These are phyloP conservation scores for Sarocladiaceae sp. DNA, from an alignment of 2,329 filamentous ascomycete species.

Conservation along the genomic window DNA sequence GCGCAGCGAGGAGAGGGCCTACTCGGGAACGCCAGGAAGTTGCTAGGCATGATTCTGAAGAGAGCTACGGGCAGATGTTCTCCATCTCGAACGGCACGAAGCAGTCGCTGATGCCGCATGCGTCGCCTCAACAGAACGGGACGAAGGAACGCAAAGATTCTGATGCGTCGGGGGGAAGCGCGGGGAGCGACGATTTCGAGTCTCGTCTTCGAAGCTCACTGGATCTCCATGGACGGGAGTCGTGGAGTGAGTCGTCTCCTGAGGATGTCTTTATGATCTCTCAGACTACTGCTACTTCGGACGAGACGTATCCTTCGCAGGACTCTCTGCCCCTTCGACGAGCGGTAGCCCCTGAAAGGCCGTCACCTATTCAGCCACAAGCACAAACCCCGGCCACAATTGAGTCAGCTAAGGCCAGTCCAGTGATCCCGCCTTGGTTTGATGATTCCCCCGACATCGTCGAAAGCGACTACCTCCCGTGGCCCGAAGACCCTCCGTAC, in stretches of 20 bases:
- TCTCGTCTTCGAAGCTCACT: constrained; percentile 11
- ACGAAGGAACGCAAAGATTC: constrained; percentile 14
- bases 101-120: constrained; percentile 8
- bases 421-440: constrained; percentile 26
- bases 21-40: constrained; percentile 14
- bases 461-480: constrained; percentile 54
- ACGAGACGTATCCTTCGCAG: constrained; percentile 26
- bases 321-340: constrained; percentile 22
- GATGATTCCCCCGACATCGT: constrained; percentile 37
- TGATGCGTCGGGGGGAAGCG: constrained; percentile 30
- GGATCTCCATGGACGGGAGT: constrained; percentile 6
- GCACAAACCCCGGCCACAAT: constrained; percentile 1
- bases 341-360: constrained; percentile 13
- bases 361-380: constrained; percentile 4
- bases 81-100: constrained; percentile 46
- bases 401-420: constrained; percentile 14
- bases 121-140: not conserved
- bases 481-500: constrained; percentile 50
- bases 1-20: not conserved
- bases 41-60: constrained; percentile 48
- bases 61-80: constrained; percentile 53
- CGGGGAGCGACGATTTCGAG: constrained; percentile 16
- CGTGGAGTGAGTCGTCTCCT: constrained; percentile 24
- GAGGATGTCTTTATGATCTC: constrained; percentile 39
- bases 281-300: constrained; percentile 36